A percentile compares a stretch with the other conserved stretches of the same genome.
Conservation (phyloP, 805 yeast species). For the Monosporozyma solicola region DNA sequence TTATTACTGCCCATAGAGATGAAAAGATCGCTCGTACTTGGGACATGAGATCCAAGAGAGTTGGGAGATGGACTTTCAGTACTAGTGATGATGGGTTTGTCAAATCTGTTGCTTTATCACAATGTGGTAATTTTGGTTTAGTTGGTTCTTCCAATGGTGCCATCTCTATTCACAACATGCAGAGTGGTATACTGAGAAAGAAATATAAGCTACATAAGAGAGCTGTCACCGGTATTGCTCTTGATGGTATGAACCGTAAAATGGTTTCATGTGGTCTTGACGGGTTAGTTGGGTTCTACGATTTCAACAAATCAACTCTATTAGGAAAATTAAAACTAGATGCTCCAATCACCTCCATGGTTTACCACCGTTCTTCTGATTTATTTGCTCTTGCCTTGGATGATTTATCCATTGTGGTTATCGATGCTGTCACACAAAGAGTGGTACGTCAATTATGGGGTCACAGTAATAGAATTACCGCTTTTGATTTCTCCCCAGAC, state of each 20-base stretch:
- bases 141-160: constrained; percentile 86
- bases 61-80: constrained; percentile 61
- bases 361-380: constrained; percentile 75
- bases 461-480: constrained; percentile 79
- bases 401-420: constrained; percentile 71
- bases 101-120: constrained; percentile 69
- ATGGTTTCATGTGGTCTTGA: constrained; percentile 86
- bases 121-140: constrained; percentile 91
- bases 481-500: constrained; percentile 84
- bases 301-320: constrained; percentile 63
- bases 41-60: constrained; percentile 69
- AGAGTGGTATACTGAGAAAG: constrained; percentile 77
- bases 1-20: constrained; percentile 80
- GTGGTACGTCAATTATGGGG: constrained; percentile 85
- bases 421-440: constrained; percentile 73
- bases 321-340: constrained; percentile 59
- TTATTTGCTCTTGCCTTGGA: constrained; percentile 79
- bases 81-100: constrained; percentile 76
- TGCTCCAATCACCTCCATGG: constrained; percentile 69
- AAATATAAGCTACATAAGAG: constrained; percentile 62
- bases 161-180: constrained; percentile 79
- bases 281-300: constrained; percentile 80
- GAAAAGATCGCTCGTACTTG: constrained; percentile 84
- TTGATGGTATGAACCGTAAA: constrained; percentile 83
- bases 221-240: constrained; percentile 78